phyloP scores from a whole-genome alignment of 345 rosid species.

The Odontarrhena argentea region DNA sequence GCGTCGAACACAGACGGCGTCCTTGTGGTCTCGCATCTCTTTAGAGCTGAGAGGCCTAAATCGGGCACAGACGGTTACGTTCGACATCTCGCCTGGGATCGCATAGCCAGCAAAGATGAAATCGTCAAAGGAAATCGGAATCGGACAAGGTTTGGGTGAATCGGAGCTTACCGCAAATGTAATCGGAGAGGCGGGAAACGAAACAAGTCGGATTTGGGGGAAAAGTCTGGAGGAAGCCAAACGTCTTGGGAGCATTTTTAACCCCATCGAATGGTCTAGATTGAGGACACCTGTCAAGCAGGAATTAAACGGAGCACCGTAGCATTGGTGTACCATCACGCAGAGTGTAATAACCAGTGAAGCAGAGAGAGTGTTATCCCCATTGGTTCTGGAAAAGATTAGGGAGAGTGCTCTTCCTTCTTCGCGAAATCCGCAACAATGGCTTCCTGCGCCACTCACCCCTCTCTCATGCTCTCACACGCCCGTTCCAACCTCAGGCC shows the following conservation, averaged over 20 bases:
- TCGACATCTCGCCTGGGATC: slow-evolving; percentile 45
- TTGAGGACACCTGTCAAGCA: slow-evolving; percentile 5
- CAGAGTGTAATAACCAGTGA: slow-evolving; percentile 10
- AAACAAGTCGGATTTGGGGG: not conserved
- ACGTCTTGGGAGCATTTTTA: no score
- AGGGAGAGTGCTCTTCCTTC: not conserved
- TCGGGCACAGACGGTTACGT: slow-evolving; percentile 73
- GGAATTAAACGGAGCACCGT: not conserved
- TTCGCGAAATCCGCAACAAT: slow-evolving; percentile 37
- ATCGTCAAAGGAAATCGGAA: no score
- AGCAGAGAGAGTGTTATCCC: slow-evolving; percentile 27
- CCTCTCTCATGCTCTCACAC: slow-evolving; percentile 59
- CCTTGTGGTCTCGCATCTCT: slow-evolving; percentile 58
- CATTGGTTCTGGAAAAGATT: slow-evolving; percentile 14
- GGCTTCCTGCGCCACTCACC: slow-evolving; percentile 57
- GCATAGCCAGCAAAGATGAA: not conserved
- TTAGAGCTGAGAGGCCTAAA: slow-evolving; percentile 74
- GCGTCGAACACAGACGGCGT: slow-evolving; percentile 52
- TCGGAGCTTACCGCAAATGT: no score
- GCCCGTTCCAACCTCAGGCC: slow-evolving; percentile 56
- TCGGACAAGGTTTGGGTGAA: no score
- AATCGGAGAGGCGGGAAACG: no score
- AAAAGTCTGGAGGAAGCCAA: not conserved
- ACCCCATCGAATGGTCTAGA: slow-evolving; percentile 12
- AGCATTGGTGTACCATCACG: slow-evolving; percentile 18